phyloP scores from a whole-genome alignment of 2,329 filamentous ascomycete genomes.

The Diaporthe citrichinensis region DNA sequence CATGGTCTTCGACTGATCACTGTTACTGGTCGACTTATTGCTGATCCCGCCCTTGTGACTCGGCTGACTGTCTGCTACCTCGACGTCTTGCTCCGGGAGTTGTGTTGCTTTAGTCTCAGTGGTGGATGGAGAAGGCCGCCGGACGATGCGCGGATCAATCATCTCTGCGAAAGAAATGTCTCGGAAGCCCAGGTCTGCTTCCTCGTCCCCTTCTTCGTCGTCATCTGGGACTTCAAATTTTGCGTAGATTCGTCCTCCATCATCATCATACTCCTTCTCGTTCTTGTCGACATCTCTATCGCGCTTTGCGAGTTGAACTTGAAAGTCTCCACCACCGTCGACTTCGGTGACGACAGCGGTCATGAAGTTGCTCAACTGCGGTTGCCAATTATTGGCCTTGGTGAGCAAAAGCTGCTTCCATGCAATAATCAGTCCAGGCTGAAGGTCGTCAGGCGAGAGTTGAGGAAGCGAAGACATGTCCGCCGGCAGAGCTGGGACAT shows the following conservation, averaged over 20 bases:
- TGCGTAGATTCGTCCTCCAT: conserved; percentile 80
- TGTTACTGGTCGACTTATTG: conserved; percentile 41
- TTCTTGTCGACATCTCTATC: conserved; percentile 72
- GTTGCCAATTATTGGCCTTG: conserved; percentile 75
- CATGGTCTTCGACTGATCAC: conserved; percentile 26
- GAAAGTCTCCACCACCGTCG: conserved; percentile 66
- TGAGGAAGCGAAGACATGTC: conserved; percentile 68
- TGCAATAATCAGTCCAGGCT: conserved; percentile 74
- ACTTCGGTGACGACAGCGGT: conserved; percentile 76
- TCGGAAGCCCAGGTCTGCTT: conserved; percentile 73
- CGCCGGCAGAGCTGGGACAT: conserved; percentile 74
- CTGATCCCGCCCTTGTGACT: neutral
- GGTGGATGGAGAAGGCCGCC: conserved; percentile 51
- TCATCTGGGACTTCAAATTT: conserved; percentile 82
- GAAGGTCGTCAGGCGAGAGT: conserved; percentile 63
- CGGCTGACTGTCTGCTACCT: conserved; percentile 39
- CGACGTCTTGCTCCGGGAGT: neutral
- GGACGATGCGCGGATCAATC: conserved; percentile 77
- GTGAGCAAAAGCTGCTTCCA: conserved; percentile 77
- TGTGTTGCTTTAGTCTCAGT: neutral
- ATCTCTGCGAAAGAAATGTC: conserved; percentile 73
- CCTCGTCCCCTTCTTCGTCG: conserved; percentile 68
- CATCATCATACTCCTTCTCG: conserved; percentile 73
- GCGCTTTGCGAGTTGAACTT: conserved; percentile 76
- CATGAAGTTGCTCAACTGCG: conserved; percentile 69